A percentile compares a stretch with the other conserved stretches of the same genome.
These are phyloP conservation scores for Oryza nivara DNA, from an alignment of 176 grass and related monocot genomes.

Conservation along the genomic window DNA sequence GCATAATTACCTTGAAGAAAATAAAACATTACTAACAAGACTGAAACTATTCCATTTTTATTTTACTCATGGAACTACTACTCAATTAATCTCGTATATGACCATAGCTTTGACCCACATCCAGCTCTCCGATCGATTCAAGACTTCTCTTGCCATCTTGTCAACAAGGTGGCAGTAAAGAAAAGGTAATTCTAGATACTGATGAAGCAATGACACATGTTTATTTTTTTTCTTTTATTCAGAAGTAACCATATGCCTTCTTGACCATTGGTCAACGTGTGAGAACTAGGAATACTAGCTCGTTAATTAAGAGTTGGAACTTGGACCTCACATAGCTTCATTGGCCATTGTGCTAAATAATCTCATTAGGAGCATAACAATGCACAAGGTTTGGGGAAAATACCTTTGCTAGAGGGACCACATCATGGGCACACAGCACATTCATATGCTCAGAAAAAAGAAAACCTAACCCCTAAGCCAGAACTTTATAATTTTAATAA, in stretches of 20 bases:
- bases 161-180: slow-evolving; percentile 5
- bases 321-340: slow-evolving; percentile 49
- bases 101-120: slow-evolving; percentile 25
- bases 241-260: background rate
- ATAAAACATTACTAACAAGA: background rate
- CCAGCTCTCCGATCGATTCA: background rate
- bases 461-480: background rate
- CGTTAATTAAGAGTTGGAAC: slow-evolving; percentile 53
- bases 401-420: slow-evolving; percentile 61
- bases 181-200: background rate
- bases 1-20: background rate
- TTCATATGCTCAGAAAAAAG: slow-evolving; percentile 31
- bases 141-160: background rate
- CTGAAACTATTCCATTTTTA: background rate
- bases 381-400: background rate
- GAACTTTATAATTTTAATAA: slow-evolving; percentile 9
- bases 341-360: slow-evolving; percentile 36
- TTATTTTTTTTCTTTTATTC: background rate
- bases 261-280: slow-evolving; percentile 50
- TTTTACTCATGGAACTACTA: background rate
- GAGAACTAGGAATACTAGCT: slow-evolving; percentile 31
- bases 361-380: slow-evolving; percentile 27
- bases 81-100: background rate
- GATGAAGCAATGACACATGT: slow-evolving; percentile 10
- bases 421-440: slow-evolving; percentile 2